Evolutionary conservation across 345 rosid genomes (phyloP).

Genomic region (Lepidium africanum): DNA sequence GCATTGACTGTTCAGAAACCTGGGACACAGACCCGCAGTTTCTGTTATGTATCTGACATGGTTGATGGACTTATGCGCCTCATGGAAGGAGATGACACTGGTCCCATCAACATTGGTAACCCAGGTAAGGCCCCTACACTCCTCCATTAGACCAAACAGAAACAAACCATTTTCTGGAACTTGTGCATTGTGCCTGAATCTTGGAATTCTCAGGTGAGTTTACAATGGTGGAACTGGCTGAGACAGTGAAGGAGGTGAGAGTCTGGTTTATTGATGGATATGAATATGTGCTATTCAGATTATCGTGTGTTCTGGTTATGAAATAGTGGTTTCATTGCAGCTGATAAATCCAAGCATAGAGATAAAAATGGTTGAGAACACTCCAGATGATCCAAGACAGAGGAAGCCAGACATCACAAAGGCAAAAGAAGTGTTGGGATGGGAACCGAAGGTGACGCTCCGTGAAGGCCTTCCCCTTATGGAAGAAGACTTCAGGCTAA

Average conservation of each 20-base stretch:
- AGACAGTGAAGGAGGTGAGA: constrained; percentile 88
- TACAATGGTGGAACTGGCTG: constrained; percentile 85
- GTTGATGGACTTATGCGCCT: constrained; percentile 95
- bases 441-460: constrained; percentile 88
- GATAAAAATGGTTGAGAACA: constrained; percentile 84
- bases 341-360: constrained; percentile 69
- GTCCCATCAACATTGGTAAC: constrained; percentile 96
- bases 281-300: not conserved
- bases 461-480: constrained; percentile 82
- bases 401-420: constrained; percentile 86
- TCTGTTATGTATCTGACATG: constrained; percentile 96
- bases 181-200: not conserved
- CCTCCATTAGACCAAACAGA: not conserved
- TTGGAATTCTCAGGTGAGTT: constrained; percentile 54
- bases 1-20: constrained; percentile 92
- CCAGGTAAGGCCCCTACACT: constrained; percentile 45
- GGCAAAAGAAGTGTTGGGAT: constrained; percentile 76
- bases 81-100: constrained; percentile 93
- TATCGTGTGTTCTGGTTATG: not conserved
- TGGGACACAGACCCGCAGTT: constrained; percentile 96
- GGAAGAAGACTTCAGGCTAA: constrained; percentile 80
- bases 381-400: constrained; percentile 88
- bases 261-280: not conserved
- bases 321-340: constrained; percentile 25
- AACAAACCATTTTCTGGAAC: not conserved